Evolutionary conservation across 306 rosid species (phyloP).

Genomic region (Gastrolobium villosum): DNA sequence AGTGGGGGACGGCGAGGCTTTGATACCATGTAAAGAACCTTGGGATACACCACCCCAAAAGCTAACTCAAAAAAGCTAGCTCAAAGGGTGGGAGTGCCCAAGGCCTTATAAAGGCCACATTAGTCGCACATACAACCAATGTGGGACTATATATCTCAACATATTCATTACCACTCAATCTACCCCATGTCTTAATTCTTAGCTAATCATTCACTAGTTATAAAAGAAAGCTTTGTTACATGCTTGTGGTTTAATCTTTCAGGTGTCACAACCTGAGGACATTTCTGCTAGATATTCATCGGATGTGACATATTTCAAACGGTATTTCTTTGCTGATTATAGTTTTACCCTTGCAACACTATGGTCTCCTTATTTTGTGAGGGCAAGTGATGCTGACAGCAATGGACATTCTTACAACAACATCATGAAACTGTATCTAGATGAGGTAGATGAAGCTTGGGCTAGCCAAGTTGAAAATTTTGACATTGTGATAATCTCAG

Average conservation of each 20-base stretch:
- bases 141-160: no score
- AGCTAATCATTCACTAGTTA: neutral
- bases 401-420: constrained; percentile 57
- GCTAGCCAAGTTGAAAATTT: constrained; percentile 56
- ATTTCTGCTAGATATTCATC: constrained; percentile 53
- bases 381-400: constrained; percentile 56
- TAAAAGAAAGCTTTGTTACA: constrained; percentile 20
- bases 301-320: constrained; percentile 56
- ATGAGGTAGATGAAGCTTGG: constrained; percentile 77
- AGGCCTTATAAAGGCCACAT: no score
- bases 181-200: neutral
- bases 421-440: constrained; percentile 73
- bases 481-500: constrained; percentile 81
- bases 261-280: constrained; percentile 80
- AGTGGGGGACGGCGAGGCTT: no score
- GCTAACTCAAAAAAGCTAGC: no score
- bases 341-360: constrained; percentile 73
- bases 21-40: no score
- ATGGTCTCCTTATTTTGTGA: constrained; percentile 87
- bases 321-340: constrained; percentile 67
- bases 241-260: constrained; percentile 34
- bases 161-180: neutral
- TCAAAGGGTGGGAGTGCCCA: no score
- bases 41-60: no score
- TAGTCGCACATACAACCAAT: no score